A percentile compares a stretch with the other conserved stretches of the same genome.
Conservation (phyloP, 108 stramenopile species). For the Conticribra weissflogii region DNA sequence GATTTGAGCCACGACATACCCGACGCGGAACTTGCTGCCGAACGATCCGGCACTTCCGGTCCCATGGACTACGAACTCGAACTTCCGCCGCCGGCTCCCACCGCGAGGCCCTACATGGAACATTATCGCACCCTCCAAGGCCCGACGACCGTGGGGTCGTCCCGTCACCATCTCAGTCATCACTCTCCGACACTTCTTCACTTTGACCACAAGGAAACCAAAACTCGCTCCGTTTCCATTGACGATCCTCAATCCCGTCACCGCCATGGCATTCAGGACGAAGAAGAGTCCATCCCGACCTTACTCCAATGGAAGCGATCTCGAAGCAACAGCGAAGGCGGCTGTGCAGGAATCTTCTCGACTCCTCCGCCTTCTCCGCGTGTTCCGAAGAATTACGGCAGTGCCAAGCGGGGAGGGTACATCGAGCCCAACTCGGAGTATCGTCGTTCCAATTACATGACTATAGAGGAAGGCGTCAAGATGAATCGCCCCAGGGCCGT, state of each 20-base stretch:
- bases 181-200: too few relatives aligned
- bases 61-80: conserved; percentile 14
- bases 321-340: conserved; percentile 1
- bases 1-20: conserved; percentile 4
- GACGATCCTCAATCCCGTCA: conserved; percentile 45
- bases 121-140: too few relatives aligned
- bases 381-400: not conserved
- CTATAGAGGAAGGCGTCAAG: conserved; percentile 27
- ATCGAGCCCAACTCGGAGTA: conserved; percentile 6
- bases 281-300: conserved; percentile 26
- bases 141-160: not conserved
- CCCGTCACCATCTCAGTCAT: conserved; percentile 15
- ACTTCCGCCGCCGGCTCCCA: not conserved
- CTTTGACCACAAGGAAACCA: conserved; percentile 26
- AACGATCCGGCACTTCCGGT: not conserved
- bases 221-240: conserved; percentile 67
- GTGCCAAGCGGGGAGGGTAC: not conserved
- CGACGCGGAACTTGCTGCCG: not conserved
- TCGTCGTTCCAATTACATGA: conserved; percentile 5
- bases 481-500: conserved; percentile 27
- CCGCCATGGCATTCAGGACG: conserved; percentile 4
- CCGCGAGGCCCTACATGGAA: too few relatives aligned
- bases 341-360: conserved; percentile 15
- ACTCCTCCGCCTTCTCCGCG: conserved; percentile 41
- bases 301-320: conserved; percentile 43